Conservation (phyloP, 306 rosid genomes). For the Lagenaria siceraria region DNA sequence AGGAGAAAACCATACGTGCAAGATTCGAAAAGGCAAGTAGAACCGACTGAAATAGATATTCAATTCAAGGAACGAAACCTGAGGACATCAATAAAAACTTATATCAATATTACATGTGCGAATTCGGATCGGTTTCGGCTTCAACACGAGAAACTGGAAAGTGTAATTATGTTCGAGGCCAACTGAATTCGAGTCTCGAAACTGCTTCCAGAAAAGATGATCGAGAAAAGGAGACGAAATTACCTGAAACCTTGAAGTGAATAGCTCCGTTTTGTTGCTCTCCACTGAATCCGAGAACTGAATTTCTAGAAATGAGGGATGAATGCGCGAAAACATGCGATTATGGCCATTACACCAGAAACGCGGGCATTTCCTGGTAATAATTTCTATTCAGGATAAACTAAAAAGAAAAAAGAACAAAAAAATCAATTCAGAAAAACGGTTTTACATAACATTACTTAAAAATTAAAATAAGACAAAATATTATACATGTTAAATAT, state of each 20-base stretch:
- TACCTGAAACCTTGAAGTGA: conserved; percentile 4
- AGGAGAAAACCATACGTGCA: neutral
- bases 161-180: neutral
- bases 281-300: neutral
- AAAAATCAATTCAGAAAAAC: too few relatives aligned
- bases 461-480: too few relatives aligned
- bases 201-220: neutral
- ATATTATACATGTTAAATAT: too few relatives aligned
- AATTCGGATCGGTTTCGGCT: neutral
- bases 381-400: neutral
- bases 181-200: neutral
- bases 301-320: neutral
- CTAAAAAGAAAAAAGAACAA: too few relatives aligned
- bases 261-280: neutral
- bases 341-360: neutral
- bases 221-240: neutral
- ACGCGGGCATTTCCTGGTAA: neutral
- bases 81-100: neutral
- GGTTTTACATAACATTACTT: too few relatives aligned
- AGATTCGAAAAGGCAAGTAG: neutral
- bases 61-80: neutral
- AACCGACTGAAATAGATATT: neutral
- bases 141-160: neutral
- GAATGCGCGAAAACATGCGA: neutral
- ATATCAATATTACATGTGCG: neutral